phyloP scores from a whole-genome alignment of 495 filamentous ascomycete genomes.

The Penicillium herquei region DNA sequence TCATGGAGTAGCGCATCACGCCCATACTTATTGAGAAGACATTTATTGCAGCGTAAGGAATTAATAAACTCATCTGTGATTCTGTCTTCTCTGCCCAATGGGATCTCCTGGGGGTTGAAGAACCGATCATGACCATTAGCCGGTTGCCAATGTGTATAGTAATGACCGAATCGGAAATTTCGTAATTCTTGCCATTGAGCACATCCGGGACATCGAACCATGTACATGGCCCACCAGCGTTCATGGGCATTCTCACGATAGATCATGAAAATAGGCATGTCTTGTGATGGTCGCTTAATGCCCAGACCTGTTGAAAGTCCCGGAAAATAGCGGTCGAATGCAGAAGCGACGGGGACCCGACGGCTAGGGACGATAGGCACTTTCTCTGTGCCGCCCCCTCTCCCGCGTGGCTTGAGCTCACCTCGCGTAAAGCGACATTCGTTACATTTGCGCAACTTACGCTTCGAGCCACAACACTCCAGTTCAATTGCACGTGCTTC shows the following conservation, averaged over 20 bases:
- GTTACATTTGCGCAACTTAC: conserved; percentile 16
- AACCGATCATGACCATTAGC: not conserved
- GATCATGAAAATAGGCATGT: not conserved
- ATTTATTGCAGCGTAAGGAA: too few relatives aligned
- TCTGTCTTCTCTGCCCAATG: too few relatives aligned
- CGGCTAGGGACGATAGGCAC: conserved; percentile 7
- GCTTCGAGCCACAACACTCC: conserved; percentile 12
- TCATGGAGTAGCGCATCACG: too few relatives aligned
- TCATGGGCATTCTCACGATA: too few relatives aligned
- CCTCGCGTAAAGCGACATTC: conserved; percentile 8
- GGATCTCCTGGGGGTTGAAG: too few relatives aligned
- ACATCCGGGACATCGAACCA: conserved; percentile 1
- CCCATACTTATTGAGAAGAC: too few relatives aligned
- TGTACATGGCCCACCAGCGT: conserved; percentile 1
- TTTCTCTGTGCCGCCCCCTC: not conserved
- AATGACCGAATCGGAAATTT: not conserved
- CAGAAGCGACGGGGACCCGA: not conserved
- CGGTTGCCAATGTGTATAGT: not conserved
- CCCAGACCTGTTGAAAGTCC: not conserved
- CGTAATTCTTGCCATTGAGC: conserved; percentile 9
- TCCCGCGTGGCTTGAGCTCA: not conserved
- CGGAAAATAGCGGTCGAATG: conserved; percentile 7
- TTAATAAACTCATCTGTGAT: too few relatives aligned
- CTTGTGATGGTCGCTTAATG: not conserved
- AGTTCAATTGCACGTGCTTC: conserved; percentile 9